Conservation (phyloP, 495 filamentous ascomycete genomes). For the Alectoria sarmentosa region DNA sequence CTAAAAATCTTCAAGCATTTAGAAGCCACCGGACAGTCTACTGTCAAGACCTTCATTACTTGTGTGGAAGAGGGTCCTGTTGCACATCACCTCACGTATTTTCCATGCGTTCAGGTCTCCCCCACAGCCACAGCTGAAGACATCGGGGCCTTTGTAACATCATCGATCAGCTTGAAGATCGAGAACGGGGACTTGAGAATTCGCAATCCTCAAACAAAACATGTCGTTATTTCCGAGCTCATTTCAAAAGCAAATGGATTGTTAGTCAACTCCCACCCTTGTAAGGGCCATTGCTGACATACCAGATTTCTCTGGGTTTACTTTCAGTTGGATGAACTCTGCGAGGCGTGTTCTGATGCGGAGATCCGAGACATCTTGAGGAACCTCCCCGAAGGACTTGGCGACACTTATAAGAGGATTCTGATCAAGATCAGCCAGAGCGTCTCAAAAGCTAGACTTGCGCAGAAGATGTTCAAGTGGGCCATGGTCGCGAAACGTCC, state of each 20-base stretch:
- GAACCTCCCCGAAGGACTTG: conserved; percentile 25
- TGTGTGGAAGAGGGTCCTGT: conserved; percentile 19
- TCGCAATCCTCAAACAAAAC: conserved; percentile 11
- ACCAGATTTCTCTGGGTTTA: conserved; percentile 30
- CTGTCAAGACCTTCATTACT: conserved; percentile 21
- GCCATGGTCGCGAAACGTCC: conserved; percentile 29
- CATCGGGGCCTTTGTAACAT: conserved; percentile 23
- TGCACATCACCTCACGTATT: background rate
- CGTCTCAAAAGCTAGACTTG: background rate
- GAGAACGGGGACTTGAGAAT: conserved; percentile 19
- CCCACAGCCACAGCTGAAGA: conserved; percentile 6
- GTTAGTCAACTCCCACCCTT: conserved; percentile 12
- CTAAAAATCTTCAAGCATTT: conserved; percentile 10
- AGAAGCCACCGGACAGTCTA: background rate
- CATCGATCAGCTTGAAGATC: conserved; percentile 19
- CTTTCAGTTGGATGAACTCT: conserved; percentile 29
- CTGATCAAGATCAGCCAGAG: conserved; percentile 19
- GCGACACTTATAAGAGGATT: conserved; percentile 25
- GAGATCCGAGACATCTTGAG: conserved; percentile 20
- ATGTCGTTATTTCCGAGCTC: conserved; percentile 21
- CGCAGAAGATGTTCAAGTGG: conserved; percentile 26
- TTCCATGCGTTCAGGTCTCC: conserved; percentile 14
- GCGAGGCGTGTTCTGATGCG: conserved; percentile 26
- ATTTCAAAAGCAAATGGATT: conserved; percentile 24
- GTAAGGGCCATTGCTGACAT: background rate